Base-by-base conservation (phyloP, 352 stramenopile genomes). In the Phytophthora sp. region DNA sequence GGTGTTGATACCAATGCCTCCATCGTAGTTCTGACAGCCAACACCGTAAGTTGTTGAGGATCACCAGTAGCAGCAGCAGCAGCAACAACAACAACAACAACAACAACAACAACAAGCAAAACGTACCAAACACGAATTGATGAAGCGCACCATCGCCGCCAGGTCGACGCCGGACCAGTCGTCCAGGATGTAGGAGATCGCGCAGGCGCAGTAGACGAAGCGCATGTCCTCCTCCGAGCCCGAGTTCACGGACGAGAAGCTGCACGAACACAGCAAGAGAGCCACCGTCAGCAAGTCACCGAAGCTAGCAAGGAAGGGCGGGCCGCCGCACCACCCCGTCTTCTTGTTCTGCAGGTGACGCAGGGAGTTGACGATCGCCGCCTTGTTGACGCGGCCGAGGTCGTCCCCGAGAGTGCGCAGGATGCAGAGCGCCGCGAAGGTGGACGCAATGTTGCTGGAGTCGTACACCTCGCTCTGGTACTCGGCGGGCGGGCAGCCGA, bases 191-290 rank as follows among this genome's bases (percentile, higher is more conserved):
- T 93, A 72, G 9, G 89, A 96, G 52, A 97, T 94, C 30, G 88
- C 88, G 41, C 88, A 93, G 5, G 88, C 89, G 61, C 89, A 96
- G 62, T 84, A 97, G 7, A 96, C 82, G 51, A 97, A 96, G 54
- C 89, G 85, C 77, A 96, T 91, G 53, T 97, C 89, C 45, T 96
- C 74, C 50, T 97, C 89, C 0, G 85, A 95, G 2, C 88, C 89
- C 30, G 72, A 76, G 6, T 72, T 80, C 13, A 87, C 54, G 0
- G 86, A 87, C 50, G 66, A 84, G 54, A 95, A 97, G 70, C 83
- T 95, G 54, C 28, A 7, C 26, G n/a, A 41, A 21, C 28, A 55
- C 17, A 20, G 17, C 4, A 45, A 51, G 26, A 23, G 28, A 28
- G 6, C 31, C 26, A 41, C 8, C 20, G 39, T 53, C 20, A 43